Evolutionary conservation across 1,284 basidiomycete species (phyloP).

Genomic region (Cutaneotrichosporon spelunceum): DNA sequence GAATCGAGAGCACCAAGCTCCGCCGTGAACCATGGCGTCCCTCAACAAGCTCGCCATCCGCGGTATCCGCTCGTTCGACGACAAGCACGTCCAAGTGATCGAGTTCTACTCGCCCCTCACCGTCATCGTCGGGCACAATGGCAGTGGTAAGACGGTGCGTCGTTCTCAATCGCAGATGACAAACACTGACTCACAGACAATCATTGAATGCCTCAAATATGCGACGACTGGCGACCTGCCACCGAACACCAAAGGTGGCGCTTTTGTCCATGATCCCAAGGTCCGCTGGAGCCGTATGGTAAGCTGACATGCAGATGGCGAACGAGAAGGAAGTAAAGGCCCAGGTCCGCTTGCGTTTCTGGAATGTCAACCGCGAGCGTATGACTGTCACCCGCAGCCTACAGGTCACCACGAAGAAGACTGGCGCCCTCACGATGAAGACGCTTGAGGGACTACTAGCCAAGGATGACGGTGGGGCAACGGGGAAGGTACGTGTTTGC

Average conservation of each 20-base stretch:
- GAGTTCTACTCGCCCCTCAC: constrained; percentile 98
- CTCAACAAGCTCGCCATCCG: constrained; percentile 87
- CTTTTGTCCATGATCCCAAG: constrained; percentile 96
- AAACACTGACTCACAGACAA: constrained; percentile 60
- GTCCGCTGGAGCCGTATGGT: constrained; percentile 27
- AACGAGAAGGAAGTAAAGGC: constrained; percentile 98
- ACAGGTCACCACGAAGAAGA: constrained; percentile 91
- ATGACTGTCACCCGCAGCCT: constrained; percentile 94
- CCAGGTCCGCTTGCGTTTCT: constrained; percentile 91
- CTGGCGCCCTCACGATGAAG: constrained; percentile 85
- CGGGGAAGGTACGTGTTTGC: constrained; percentile 61
- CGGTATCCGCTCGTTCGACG: constrained; percentile 71
- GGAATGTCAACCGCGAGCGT: constrained; percentile 75
- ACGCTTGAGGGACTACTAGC: constrained; percentile 90
- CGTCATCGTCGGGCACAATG: constrained; percentile 98
- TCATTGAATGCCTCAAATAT: constrained; percentile 99
- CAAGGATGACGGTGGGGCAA: constrained; percentile 63
- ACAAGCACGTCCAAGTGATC: constrained; percentile 90
- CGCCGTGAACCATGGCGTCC: constrained; percentile 61
- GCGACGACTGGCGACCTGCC: constrained; percentile 97
- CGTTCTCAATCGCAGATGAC: neutral
- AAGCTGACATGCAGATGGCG: constrained; percentile 64
- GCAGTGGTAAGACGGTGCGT: constrained; percentile 86
- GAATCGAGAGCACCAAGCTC: neutral
- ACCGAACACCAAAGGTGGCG: constrained; percentile 94